These are phyloP conservation scores for Colletotrichum ledebouriae DNA, from an alignment of 2,329 filamentous ascomycete species.

Conservation along the genomic window DNA sequence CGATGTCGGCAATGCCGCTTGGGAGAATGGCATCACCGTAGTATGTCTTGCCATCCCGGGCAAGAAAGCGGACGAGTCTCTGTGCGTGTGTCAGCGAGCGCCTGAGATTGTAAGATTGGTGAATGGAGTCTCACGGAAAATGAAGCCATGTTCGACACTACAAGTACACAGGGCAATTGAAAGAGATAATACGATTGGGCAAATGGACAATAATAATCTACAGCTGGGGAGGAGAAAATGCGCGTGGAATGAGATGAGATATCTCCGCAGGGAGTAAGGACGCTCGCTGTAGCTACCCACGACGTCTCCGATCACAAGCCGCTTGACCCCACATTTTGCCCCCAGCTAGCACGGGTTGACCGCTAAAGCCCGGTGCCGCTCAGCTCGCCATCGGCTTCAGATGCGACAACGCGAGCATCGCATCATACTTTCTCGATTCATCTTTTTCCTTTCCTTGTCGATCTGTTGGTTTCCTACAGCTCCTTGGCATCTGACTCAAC, in stretches of 20 bases:
- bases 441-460: neutral
- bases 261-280: neutral
- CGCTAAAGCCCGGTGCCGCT: constrained; percentile 10
- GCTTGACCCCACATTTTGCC: constrained; percentile 23
- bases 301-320: constrained; percentile 21
- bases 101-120: neutral
- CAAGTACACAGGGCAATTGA: neutral
- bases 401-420: constrained; percentile 1
- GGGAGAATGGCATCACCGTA: constrained; percentile 82
- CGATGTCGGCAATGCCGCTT: constrained; percentile 69
- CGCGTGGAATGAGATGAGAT: constrained; percentile 23
- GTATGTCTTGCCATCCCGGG: constrained; percentile 76
- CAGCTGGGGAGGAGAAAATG: neutral
- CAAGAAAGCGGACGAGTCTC: constrained; percentile 81
- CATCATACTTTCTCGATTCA: neutral
- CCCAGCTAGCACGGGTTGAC: neutral
- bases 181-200: neutral
- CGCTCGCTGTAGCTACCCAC: neutral
- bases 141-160: constrained; percentile 27
- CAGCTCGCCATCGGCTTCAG: constrained; percentile 6
- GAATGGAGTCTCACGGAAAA: constrained; percentile 58
- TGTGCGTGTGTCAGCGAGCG: constrained; percentile 50
- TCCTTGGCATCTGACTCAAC: too few relatives aligned
- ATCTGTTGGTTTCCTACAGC: too few relatives aligned
- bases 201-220: neutral